A percentile compares a stretch with the other conserved stretches of the same genome.
Evolutionary conservation across 2,329 filamentous ascomycete genomes (phyloP).

Genomic region (Botrytis porri): DNA sequence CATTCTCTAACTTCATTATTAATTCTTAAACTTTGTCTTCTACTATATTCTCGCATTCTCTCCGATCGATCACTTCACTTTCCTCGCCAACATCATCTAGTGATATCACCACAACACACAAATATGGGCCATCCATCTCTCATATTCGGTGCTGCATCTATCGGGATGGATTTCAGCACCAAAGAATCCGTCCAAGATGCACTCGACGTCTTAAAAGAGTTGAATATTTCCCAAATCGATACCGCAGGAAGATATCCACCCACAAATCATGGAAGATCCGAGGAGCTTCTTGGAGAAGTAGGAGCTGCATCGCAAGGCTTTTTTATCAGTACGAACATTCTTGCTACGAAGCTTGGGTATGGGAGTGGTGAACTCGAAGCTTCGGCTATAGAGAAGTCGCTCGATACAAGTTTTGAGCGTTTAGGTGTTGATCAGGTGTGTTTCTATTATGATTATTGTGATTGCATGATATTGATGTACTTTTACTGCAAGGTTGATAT

Average conservation of each 20-base stretch:
- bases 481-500: neutral
- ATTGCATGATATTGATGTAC: neutral
- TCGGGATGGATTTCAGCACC: constrained; percentile 5
- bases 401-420: neutral
- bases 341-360: neutral
- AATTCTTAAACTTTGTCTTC: neutral
- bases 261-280: constrained; percentile 11
- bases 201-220: constrained; percentile 7
- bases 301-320: constrained; percentile 18
- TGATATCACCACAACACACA: neutral
- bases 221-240: constrained; percentile 19
- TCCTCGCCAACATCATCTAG: neutral
- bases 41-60: neutral
- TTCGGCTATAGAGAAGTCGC: neutral
- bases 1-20: neutral
- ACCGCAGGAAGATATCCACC: constrained; percentile 23
- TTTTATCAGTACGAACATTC: constrained; percentile 21
- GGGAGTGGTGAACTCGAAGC: neutral
- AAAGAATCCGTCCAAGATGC: constrained; percentile 1
- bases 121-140: neutral
- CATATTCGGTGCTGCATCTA: constrained; percentile 17
- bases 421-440: constrained; percentile 3
- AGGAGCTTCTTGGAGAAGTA: constrained; percentile 18
- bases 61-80: neutral
- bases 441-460: accelerated